Base-by-base conservation (phyloP, 306 rosid species). In the Begonia fuchsioides region DNA sequence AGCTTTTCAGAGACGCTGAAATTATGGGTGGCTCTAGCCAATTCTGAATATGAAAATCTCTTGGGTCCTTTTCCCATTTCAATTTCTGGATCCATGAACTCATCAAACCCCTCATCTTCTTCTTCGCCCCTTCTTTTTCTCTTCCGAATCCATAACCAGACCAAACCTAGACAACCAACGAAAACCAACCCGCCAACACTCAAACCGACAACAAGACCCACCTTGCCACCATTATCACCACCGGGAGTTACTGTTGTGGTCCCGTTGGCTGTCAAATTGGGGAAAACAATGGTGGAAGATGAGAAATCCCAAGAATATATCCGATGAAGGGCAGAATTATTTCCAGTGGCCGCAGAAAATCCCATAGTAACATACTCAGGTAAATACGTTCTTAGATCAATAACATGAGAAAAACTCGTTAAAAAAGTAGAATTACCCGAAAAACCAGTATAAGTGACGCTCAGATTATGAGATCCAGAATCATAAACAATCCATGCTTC, bases 401-500 rank as follows among this genome's bases (percentile, higher is more conserved):
- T 52, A 0, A 0, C 13, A 13, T 18, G 8, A 2, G 47, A 11
- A 19, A 73, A 57, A 13, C n/a, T 12, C 13, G 57, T 63, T 40
- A n/a, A 8, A 0, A 49, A 46, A 3, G 14, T 18, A 7, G 7
- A 32, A 19, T 15, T 35, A 32, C 56, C 55, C 6, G 0, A 32
- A 12, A 16, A 51, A 6, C 53, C 70, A 20, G 68, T 69, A 39
- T 69, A 67, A 12, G 57, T 8, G 49, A 73, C 39, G 46, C 65
- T 77, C 46, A 73, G 40, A 48, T 57, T 64, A 1, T 17, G 13
- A 5, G 76, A 49, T 43, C 9, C 57, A 10, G 75, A 63, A 46
- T 68, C 44, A 17, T 73, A 78, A 52, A 6, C 49, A 20, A 73
- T 62, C 67, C 44, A 54, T 50, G 54, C 77, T 9, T 69, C 53